A percentile compares a stretch with the other conserved stretches of the same genome.
phyloP scores from a whole-genome alignment of 2,329 filamentous ascomycete genomes.

The Fusarium fracticaudum region DNA sequence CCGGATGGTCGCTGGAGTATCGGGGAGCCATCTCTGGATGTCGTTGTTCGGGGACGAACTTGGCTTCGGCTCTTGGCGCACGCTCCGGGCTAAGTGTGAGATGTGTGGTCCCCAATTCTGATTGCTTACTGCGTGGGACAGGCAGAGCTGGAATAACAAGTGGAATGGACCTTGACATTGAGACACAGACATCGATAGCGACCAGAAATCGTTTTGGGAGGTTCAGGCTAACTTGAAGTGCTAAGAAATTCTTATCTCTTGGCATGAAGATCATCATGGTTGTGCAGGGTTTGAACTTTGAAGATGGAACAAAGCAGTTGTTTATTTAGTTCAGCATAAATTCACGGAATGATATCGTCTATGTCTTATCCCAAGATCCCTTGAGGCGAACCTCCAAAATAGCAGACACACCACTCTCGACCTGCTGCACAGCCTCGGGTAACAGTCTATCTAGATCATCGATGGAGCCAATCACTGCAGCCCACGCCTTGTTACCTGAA shows the following conservation, averaged over 20 bases:
- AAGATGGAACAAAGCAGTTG: accelerated
- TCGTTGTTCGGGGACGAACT: background rate
- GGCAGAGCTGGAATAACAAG: background rate
- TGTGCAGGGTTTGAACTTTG: background rate
- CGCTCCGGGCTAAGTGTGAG: no score
- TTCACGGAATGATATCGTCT: background rate
- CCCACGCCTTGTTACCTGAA: slow-evolving; percentile 52
- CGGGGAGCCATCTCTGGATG: no score
- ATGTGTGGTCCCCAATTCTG: accelerated
- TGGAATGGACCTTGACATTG: accelerated
- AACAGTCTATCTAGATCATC: background rate
- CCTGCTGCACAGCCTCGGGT: background rate
- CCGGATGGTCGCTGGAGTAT: background rate
- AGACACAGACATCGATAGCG: background rate
- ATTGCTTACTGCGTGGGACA: background rate
- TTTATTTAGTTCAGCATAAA: no score
- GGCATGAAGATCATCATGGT: background rate
- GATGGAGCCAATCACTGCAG: background rate
- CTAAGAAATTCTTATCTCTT: no score
- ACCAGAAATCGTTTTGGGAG: accelerated
- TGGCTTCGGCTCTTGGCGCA: background rate
- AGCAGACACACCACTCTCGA: slow-evolving; percentile 1
- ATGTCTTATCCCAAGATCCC: background rate
- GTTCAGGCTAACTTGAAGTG: background rate
- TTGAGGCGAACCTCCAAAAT: background rate